Base-by-base conservation (phyloP, 768 basidiomycete species). In the Lactarius sp. region DNA sequence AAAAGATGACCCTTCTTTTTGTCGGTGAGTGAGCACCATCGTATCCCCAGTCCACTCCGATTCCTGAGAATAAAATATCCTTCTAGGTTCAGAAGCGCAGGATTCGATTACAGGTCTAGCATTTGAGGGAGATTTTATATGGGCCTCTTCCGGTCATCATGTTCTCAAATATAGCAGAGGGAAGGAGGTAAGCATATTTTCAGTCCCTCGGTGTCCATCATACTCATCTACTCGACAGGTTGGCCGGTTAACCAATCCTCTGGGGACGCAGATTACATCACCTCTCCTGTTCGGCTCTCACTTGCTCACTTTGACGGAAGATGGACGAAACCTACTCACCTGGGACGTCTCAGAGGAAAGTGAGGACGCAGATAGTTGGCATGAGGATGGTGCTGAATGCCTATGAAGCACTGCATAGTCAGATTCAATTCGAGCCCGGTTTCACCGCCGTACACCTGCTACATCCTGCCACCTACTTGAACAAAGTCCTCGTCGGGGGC, bases 401-500 rank as follows among this genome's bases (percentile, higher is more conserved):
- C 33, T 27, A 42, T 49, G 50, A 65, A 52, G 64, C 22, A 22
- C 60, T 63, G n/a, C 80, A 86, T 55, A 78, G 82, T 4, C 83
- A 83, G 3, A 83, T 98, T 53, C 80, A 85, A 49, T 96, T 99
- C 70, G 90, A 94, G 54, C 70, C 83, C 7, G 85, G 82, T 20
- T 98, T 98, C 73, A 88, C 86, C 1, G 95, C 95, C n/a, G 88
- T 85, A 5, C 81, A 80, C 33, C 77, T 97, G 49, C 79, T 97
- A 6, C 97, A 99, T 72, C 97, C 97, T 2, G 88, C 94, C 1
- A 98, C 97, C 13, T 98, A 98, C 75, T 74, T 99, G 56, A 98
- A 99, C 79, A 99, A 99, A 77, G 80, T 98, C 0, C 79, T 98
- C 1, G 83, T 98, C 12, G 85, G 87, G 3, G 91, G 92, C 69